Evolutionary conservation across 768 basidiomycete species (phyloP), one percentile per base, ranked within the genome.

Genomic region (Gymnopilus junonius): DNA sequence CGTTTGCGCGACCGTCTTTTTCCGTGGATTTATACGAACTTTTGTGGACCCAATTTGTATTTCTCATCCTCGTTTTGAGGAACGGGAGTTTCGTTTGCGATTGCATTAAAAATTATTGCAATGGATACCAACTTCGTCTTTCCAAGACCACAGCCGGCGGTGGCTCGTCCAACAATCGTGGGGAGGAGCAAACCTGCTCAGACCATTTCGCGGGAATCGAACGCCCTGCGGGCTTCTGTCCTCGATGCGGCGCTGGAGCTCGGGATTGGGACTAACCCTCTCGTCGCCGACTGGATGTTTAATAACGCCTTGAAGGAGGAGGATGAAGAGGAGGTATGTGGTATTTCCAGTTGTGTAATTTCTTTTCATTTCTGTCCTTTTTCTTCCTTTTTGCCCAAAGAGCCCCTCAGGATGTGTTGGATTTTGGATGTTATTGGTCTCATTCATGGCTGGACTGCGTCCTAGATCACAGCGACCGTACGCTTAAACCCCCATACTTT

Each of bases 271-370:
- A 81, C 75, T 34, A 90, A 84, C 64, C 78, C 82, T 17, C 80
- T 85, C 27, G 85, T 92, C 20, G 83, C 88, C 5, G 79, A 87
- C 63, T 90, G 90, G 87, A 90, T 92, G 71, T 91, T 91, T 73
- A 87, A 84, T 61, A 85, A 88, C 48, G 75, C 86, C 1, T 66
- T 85, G 27, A 77, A 79, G 42, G 88, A 84, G 63, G 88, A 87
- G 60, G 84, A 85, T 15, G 87, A 87, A 55, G 80, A 80, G 56
- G 80, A 73, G 59, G 77, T 77, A 55, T 46, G 71, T 61, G 37
- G 32, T 51, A 20, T 43, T 57, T 8, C 40, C 32, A 29, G 15
- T 12, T 50, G 3, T 43, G 39, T 20, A 50, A 32, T n/a, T 6
- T 59, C 20, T 3, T 56, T 53, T 20, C 1, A 37, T 34, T 43